phyloP scores from a whole-genome alignment of 1,139 yeast genomes.

The Tardiomyces digboiensis region DNA sequence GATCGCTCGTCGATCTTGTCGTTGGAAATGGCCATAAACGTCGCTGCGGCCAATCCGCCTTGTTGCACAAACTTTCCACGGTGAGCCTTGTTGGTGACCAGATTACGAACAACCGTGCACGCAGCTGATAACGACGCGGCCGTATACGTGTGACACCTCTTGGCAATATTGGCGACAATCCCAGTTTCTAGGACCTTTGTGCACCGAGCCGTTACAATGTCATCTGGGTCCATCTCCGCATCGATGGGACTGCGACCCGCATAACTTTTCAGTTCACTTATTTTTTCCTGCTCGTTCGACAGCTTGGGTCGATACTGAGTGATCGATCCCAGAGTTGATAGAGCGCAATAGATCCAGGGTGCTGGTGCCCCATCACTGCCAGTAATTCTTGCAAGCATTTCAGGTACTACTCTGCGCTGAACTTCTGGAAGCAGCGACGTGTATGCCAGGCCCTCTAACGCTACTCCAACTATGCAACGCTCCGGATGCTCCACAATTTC shows the following conservation, averaged over 20 bases:
- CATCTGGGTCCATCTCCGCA: constrained; percentile 10
- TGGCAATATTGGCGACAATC: constrained; percentile 20
- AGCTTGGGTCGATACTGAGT: constrained; percentile 5
- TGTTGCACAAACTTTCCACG: constrained; percentile 23
- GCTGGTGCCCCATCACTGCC: constrained; percentile 1
- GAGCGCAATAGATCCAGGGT: constrained; percentile 5
- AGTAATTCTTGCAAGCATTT: constrained; percentile 10
- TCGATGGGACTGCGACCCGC: constrained; percentile 16
- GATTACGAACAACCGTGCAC: constrained; percentile 22
- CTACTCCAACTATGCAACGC: constrained; percentile 10
- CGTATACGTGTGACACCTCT: constrained; percentile 19
- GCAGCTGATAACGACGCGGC: constrained; percentile 19
- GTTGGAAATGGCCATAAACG: constrained; percentile 18
- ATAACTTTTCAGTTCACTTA: constrained; percentile 22
- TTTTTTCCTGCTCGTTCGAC: constrained; percentile 22
- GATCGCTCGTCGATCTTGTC: constrained; percentile 11
- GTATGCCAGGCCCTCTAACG: constrained; percentile 31
- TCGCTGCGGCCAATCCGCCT: constrained; percentile 28
- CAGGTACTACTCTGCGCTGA: constrained; percentile 11
- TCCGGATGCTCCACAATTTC: not conserved
- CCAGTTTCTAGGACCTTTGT: constrained; percentile 18
- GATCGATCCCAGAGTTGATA: constrained; percentile 1
- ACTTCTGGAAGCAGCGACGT: constrained; percentile 24
- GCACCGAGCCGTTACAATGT: constrained; percentile 11
- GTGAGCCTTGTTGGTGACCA: constrained; percentile 22